phyloP scores from a whole-genome alignment of 2,329 filamentous ascomycete genomes.

The Pyrenophora seminiperda region DNA sequence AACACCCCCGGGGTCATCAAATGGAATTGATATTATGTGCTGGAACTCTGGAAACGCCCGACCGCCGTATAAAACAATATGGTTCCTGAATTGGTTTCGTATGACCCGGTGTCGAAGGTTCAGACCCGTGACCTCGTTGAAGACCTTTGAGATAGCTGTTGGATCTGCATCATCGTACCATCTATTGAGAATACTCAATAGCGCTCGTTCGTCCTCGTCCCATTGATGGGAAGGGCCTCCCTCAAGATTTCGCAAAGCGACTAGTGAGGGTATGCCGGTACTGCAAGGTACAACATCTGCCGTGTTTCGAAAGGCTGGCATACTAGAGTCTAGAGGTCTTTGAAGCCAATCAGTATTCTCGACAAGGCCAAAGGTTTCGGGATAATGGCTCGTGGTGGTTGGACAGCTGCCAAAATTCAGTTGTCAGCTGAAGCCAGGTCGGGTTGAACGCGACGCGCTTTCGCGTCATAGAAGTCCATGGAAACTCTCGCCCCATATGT shows the following conservation, averaged over 20 bases:
- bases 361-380: fast-evolving
- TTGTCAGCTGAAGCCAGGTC: not conserved
- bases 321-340: not conserved
- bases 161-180: constrained; percentile 3
- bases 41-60: constrained; percentile 8
- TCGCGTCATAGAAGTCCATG: not conserved
- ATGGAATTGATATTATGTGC: constrained; percentile 5
- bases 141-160: constrained; percentile 1
- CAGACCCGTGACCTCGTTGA: constrained; percentile 14
- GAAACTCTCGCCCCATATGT: not conserved
- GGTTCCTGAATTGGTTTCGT: constrained; percentile 6
- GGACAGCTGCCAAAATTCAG: not conserved
- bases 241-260: not conserved
- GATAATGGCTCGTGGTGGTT: too few species aligned
- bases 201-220: constrained; percentile 10
- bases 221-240: constrained; percentile 1
- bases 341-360: not conserved
- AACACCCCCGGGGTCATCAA: constrained; percentile 10
- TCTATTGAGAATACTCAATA: constrained; percentile 12
- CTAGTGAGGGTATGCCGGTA: not conserved
- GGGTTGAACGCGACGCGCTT: not conserved
- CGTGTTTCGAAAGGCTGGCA: not conserved
- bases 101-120: not conserved
- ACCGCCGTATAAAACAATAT: constrained; percentile 11
- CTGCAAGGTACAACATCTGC: not conserved